Base-by-base conservation (phyloP, 23 red algal species). In the Chondrus crispus region DNA sequence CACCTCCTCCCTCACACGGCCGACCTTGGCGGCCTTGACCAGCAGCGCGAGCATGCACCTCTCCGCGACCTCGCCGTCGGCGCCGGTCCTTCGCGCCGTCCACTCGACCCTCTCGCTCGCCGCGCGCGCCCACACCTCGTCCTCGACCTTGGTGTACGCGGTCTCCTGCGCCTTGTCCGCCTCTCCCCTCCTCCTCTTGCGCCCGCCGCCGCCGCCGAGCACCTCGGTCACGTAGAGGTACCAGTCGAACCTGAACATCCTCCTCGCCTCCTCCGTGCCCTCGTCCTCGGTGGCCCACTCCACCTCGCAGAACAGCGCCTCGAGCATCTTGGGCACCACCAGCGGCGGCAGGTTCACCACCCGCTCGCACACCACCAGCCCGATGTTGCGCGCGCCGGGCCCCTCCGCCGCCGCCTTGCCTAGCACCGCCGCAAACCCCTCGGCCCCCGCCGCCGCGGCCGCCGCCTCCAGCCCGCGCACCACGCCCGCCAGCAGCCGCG, bases 241-340 rank as follows among this genome's bases (percentile, higher is more conserved):
- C 73, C 88, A 77, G 24, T 63, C 88, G 33, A 97, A 93, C 16
- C 37, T 41, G 76, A 81, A 97, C 40, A 69, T 46, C 37, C 74
- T 24, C 30, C 87, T 66, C 28, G 71, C 47, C 47, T 85, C 85
- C 16, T 76, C 46, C 45, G 83, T 93, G 11, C 52, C 50, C 39
- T 97, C 95, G 54, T 97, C 95, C 82, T 97, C 89, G 26, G 55
- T 68, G 14, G 95, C 95, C 95, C 95, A 97, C 32, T 84, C 91
- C 44, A 97, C 49, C 80, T 97, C 95, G 36, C 85, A 74, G 16
- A 62, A 82, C 73, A 97, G 38, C 29, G 90, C 95, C 79, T 92
- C 74, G 42, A 90, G 78, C 73, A 97, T 77, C 52, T 91, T 91
- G 30, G 74, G 45, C 44, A 91, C 85, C 54, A 97, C 79, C 82